Evolutionary conservation across 1,284 basidiomycete genomes (phyloP).

Genomic region (Puccinia novopanici): DNA sequence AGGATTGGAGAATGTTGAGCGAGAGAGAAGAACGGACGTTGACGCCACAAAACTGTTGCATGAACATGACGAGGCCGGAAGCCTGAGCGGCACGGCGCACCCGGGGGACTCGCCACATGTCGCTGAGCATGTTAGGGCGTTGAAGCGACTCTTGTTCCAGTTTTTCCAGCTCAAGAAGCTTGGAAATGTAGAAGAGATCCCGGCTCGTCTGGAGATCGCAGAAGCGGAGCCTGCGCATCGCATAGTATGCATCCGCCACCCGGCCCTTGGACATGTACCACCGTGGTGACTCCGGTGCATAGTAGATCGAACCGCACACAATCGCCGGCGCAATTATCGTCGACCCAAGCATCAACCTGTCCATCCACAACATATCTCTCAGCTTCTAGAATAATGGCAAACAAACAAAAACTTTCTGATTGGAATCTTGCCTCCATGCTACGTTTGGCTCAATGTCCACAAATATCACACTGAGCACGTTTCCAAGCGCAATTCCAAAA

Average conservation of each 20-base stretch:
- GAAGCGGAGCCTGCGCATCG: constrained; percentile 28
- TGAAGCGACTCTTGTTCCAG: constrained; percentile 64
- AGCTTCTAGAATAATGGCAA: too few species aligned
- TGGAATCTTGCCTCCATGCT: constrained; percentile 46
- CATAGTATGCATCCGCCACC: constrained; percentile 19
- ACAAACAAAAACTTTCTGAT: too few species aligned
- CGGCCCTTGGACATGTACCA: too few species aligned
- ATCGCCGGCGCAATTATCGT: constrained; percentile 45
- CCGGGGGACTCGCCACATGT: constrained; percentile 74
- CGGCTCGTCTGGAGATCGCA: constrained; percentile 60
- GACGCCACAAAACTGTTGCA: constrained; percentile 61
- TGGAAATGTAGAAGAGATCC: too few species aligned
- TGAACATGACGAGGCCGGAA: too few species aligned
- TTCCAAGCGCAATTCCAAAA: constrained; percentile 48
- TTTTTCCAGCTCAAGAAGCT: constrained; percentile 68
- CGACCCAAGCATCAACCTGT: constrained; percentile 49
- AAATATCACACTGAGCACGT: constrained; percentile 44
- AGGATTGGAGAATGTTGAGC: background rate
- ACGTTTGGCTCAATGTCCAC: too few species aligned
- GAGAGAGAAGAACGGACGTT: constrained; percentile 15
- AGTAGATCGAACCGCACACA: constrained; percentile 47
- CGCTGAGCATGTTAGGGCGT: constrained; percentile 62
- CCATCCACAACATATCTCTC: background rate
- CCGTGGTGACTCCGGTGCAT: constrained; percentile 38
- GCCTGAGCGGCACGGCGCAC: too few species aligned